Base-by-base conservation (phyloP, 305 asterid species). In the Solanum hybrid region DNA sequence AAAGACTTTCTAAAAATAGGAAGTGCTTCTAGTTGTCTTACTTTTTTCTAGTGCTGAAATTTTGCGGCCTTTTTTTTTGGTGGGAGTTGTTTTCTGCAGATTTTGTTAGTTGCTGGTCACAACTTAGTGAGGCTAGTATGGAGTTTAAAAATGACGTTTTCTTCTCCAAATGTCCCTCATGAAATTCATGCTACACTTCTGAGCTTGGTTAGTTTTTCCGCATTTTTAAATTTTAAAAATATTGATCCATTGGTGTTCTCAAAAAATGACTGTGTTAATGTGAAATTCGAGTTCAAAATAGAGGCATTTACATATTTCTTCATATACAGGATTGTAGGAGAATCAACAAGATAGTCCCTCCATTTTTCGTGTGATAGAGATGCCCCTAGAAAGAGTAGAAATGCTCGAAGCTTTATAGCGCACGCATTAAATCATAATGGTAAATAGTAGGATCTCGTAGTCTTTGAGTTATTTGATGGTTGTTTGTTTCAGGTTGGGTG, bases 81-180 rank as follows among this genome's bases (percentile, higher is more conserved):
- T 93, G 99, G 91, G 99, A 97, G 92, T 93, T 97, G 92, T 97
- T 97, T 95, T 98, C 98, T 17, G 98, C 99, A 78, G 99, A 98
- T 91, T 97, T 97, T 93, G 99, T 97, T 91, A 97, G 99, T 94
- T 97, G 99, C 95, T 97, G 98, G 99, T 94, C 98, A 38, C 94
- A 96, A 91, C 94, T 97, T 93, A 94, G 93, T 79, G 98, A 97
- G 89, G 87, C 92, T 84, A 88, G 98, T 97, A n/a, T 95, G 98
- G 84, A 96, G 98, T 93, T 93, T 97, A 93, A 98, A 97, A 94
- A 96, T 97, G 98, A 98, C 99, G 12, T 97, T 97, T 94, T 97
- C 99, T 82, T 97, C 99, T 88, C 98, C 97, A 88, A 97, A 97
- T 91, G 97, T 97, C 90, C 98, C 99, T 90, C 98, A 97, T 78